A percentile compares a stretch with the other conserved stretches of the same genome.
phyloP scores from a whole-genome alignment of 352 stramenopile species.

The Globisporangium solare region DNA sequence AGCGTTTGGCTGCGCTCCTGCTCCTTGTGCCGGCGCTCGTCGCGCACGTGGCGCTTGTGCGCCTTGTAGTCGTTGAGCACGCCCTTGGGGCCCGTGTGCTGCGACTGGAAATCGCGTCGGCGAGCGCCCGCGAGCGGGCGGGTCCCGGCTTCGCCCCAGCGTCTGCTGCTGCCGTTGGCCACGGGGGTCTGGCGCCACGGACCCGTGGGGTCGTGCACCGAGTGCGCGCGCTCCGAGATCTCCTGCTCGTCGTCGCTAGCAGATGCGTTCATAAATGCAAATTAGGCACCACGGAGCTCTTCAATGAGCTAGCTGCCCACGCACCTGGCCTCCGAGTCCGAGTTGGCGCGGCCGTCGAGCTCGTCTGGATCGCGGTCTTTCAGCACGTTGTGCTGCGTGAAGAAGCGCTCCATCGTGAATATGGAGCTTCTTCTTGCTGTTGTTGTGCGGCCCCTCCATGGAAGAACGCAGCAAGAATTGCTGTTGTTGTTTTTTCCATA shows the following conservation, averaged over 20 bases:
- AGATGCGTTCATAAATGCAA: too few relatives aligned
- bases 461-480: too few relatives aligned
- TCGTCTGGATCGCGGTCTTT: constrained; percentile 73
- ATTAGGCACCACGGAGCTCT: too few relatives aligned
- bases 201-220: constrained; percentile 60
- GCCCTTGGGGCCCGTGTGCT: constrained; percentile 75
- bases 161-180: constrained; percentile 14
- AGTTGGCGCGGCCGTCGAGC: constrained; percentile 35
- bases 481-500: too few relatives aligned
- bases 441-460: background rate
- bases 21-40: constrained; percentile 51
- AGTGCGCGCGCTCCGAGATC: constrained; percentile 55
- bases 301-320: constrained; percentile 2
- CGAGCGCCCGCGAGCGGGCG: constrained; percentile 16
- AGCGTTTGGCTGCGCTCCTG: constrained; percentile 47
- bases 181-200: constrained; percentile 61
- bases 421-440: background rate
- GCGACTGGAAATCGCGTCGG: constrained; percentile 48
- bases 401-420: constrained; percentile 69
- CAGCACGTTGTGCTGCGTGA: constrained; percentile 68
- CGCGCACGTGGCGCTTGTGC: constrained; percentile 52
- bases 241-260: constrained; percentile 45
- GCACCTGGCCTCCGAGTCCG: constrained; percentile 74
- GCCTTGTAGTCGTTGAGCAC: constrained; percentile 82
- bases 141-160: constrained; percentile 42